Percentiles rank a stretch among this genome's conserved stretches.
phyloP scores from a whole-genome alignment of 192 early-diverging fungal species.

The Backusella liffmaniae region DNA sequence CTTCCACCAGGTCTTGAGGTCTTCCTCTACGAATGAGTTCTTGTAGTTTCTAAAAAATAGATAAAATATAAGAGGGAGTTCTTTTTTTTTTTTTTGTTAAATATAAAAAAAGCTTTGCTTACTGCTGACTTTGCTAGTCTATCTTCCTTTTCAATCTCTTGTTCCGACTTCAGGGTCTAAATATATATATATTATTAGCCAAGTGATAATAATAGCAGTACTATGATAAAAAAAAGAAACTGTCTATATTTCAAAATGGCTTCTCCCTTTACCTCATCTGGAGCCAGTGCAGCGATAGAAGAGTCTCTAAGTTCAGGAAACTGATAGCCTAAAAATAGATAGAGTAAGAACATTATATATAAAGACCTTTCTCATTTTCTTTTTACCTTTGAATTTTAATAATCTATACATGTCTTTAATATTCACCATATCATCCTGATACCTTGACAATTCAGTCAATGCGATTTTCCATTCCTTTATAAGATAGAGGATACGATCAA shows the following conservation, averaged over 20 bases:
- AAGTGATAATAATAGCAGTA: neutral
- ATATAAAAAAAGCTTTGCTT: slow-evolving; percentile 17
- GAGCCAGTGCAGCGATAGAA: slow-evolving; percentile 59
- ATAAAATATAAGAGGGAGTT: neutral
- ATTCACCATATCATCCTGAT: slow-evolving; percentile 89
- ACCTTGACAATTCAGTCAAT: slow-evolving; percentile 79
- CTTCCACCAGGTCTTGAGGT: slow-evolving; percentile 89
- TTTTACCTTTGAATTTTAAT: slow-evolving; percentile 80
- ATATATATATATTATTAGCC: neutral
- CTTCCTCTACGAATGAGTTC: slow-evolving; percentile 91
- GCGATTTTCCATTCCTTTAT: slow-evolving; percentile 95
- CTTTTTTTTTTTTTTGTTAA: neutral
- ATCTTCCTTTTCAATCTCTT: slow-evolving; percentile 94
- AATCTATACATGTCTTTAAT: slow-evolving; percentile 95
- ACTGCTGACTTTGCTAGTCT: slow-evolving; percentile 77
- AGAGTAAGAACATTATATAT: neutral
- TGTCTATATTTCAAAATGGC: neutral
- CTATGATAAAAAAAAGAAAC: neutral
- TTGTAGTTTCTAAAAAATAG: slow-evolving; percentile 78
- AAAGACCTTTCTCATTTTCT: neutral
- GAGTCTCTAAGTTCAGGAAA: slow-evolving; percentile 66
- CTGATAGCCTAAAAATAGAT: slow-evolving; percentile 55
- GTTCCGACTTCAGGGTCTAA: slow-evolving; percentile 79
- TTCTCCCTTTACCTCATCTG: slow-evolving; percentile 36
- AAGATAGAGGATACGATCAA: slow-evolving; percentile 84